Percentiles rank a stretch among this genome's conserved stretches.
Evolutionary conservation across 768 basidiomycete species (phyloP).

Genomic region (Amanita exitialis): DNA sequence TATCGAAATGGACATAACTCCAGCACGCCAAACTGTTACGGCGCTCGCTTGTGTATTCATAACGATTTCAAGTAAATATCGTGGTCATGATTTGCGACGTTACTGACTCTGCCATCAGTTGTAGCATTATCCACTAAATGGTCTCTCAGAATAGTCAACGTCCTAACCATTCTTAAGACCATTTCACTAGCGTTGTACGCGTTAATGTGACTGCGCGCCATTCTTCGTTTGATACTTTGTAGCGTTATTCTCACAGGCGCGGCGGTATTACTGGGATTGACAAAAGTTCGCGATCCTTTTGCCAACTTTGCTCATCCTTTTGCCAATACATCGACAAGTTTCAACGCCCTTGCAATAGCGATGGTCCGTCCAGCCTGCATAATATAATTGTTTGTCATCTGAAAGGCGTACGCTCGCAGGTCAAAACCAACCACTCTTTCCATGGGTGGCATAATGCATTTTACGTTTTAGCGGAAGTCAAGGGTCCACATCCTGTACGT

Average conservation of each 20-base stretch:
- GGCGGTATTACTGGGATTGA: slow-evolving; percentile 48
- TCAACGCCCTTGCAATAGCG: slow-evolving; percentile 31
- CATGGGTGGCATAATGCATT: slow-evolving; percentile 27
- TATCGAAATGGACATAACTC: slow-evolving; percentile 20
- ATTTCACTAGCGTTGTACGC: slow-evolving; percentile 19
- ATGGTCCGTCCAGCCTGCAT: slow-evolving; percentile 13
- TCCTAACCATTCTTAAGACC: slow-evolving; percentile 21
- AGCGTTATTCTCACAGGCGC: slow-evolving; percentile 43
- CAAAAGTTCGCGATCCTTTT: slow-evolving; percentile 41
- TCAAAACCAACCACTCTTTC: slow-evolving; percentile 24
- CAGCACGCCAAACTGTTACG: slow-evolving; percentile 16
- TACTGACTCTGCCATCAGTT: slow-evolving; percentile 10
- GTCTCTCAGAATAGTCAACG: slow-evolving; percentile 21
- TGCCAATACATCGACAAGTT: slow-evolving; percentile 33
- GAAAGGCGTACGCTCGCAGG: slow-evolving; percentile 13
- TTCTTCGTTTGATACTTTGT: neutral
- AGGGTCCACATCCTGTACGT: slow-evolving; percentile 27
- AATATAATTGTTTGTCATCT: neutral
- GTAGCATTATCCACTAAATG: slow-evolving; percentile 26
- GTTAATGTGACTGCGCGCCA: neutral
- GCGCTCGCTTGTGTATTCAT: slow-evolving; percentile 17
- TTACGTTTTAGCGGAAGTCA: slow-evolving; percentile 36
- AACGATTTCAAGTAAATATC: slow-evolving; percentile 16
- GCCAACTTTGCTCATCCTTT: slow-evolving; percentile 49
- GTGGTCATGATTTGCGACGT: neutral